phyloP scores from a whole-genome alignment of 73 alveolate species.

The Paramecium tetraurelia region DNA sequence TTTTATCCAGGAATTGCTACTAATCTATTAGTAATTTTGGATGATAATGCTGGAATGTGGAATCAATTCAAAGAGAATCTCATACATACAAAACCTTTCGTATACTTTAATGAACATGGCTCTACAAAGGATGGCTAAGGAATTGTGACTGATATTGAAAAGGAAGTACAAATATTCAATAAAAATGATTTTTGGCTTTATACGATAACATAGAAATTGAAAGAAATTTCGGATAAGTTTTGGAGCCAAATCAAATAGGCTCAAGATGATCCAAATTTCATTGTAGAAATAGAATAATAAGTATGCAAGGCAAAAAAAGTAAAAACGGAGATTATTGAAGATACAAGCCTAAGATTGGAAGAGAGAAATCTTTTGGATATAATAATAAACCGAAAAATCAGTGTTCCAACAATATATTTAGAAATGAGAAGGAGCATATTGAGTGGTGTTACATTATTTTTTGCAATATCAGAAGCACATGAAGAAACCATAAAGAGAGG shows the following conservation, averaged over 20 bases:
- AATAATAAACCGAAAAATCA: slow-evolving; percentile 7
- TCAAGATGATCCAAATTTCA: background rate
- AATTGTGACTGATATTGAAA: slow-evolving; percentile 1
- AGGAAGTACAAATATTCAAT: background rate
- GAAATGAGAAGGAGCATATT: background rate
- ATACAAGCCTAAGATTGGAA: background rate
- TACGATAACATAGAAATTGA: background rate
- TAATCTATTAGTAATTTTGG: slow-evolving; percentile 1
- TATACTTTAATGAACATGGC: background rate
- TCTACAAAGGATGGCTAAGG: slow-evolving; percentile 20
- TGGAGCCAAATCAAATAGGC: background rate
- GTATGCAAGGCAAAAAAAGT: background rate
- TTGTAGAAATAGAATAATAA: background rate
- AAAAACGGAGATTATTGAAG: background rate
- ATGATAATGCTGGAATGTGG: slow-evolving; percentile 46
- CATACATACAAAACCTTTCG: slow-evolving; percentile 16
- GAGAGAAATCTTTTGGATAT: background rate
- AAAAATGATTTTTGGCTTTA: slow-evolving; percentile 28
- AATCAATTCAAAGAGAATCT: background rate
- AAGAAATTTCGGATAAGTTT: background rate
- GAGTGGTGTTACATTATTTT: background rate
- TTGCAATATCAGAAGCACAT: slow-evolving; percentile 17
- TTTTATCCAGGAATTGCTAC: slow-evolving; percentile 40
- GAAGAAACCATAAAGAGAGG: background rate
- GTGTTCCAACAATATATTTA: background rate